Evolutionary conservation across 768 basidiomycete genomes (phyloP), one percentile per base, ranked within the genome.

Genomic region (Russula lepida): DNA sequence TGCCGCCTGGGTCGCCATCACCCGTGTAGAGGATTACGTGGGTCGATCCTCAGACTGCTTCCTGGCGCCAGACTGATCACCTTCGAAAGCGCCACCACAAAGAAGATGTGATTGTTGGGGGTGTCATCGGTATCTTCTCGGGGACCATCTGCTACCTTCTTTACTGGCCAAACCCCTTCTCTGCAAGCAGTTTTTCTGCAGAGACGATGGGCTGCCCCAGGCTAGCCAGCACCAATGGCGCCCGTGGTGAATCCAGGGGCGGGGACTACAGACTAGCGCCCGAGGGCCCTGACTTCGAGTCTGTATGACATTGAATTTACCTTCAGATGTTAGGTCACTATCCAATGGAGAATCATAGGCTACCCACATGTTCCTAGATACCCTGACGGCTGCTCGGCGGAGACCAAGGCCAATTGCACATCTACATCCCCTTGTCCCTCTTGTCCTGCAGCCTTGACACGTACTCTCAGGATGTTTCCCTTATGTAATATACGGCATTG

Each of bases 131-230:
- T 35, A 74, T 79, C 7, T 32, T 78, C 32, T 79, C 77, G 17
- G 79, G 81, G 15, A 69, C 72, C 11, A 69, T 79, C 57, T 77
- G 76, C 66, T 86, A 84, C 69, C 74, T 79, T 59, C 77, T 82
- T 37, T 87, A 84, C 70, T 87, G 84, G 83, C 84, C 83, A 47
- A 84, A 72, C 61, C 85, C 85, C 2, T 82, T 86, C 68, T 72
- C 76, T 46, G 64, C 63, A n/a, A 65, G 64, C 15, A 75, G 68
- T 54, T 81, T 79, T 65, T 63, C 61, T 54, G 43, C 66, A 35
- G 65, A 73, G 30, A 49, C 41, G 25, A 72, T 74, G 33, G 66
- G 68, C 15, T 70, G 74, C 65, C 80, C 84, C 33, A 74, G 81
- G 60, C 64, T 71, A 17, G 64, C 81, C 28, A 81, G 83, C 58